Base-by-base conservation (phyloP, 371 early-diverging fungal genomes). In the Mortierella sp. region DNA sequence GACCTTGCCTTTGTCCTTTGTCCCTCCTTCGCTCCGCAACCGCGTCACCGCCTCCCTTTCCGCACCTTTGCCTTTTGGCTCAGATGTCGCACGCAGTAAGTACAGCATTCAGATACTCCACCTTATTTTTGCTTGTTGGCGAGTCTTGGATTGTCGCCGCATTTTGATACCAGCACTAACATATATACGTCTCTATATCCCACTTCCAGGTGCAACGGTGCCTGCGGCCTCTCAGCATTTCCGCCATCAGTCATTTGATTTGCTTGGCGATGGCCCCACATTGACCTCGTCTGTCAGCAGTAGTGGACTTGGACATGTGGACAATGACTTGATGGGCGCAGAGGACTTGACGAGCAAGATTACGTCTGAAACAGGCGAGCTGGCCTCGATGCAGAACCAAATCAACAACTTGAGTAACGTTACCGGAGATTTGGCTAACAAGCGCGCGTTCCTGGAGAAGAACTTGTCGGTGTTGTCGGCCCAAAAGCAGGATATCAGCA, bases 11-110 rank as follows among this genome's bases (percentile, higher is more conserved):
- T 88, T 91, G 2, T 95, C 96, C 41, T 88, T 99, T 43, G 90
- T 96, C 1, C 97, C 97, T 11, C 96, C 96, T n/a, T 93, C 95
- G 16, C 92, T 92, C n/a, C 91, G 94, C 83, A 93, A 76, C 90
- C 94, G 11, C 92, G 91, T 81, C 87, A 87, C 41, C 76, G 80
- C 78, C 7, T 51, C 79, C 4, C n/a, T 75, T 7, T 29, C 87
- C 38, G 80, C 77, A 38, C 35, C 77, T 46, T 38, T 54, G 21
- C 24, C 68, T 10, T 68, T 68, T 68, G 68, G 68, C 10, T 68
- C 68, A 38, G 68, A 68, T 35, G 41, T 68, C 2, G 41, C 68
- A 24, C 68, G 68, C 68, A 41, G 68, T 68, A 68, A 68, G 68
- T 2, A 41, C 21, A 8, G 32, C 18, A 49, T 43, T 12, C 4